phyloP scores from a whole-genome alignment of 352 stramenopile species.

The Pythium dissimile region DNA sequence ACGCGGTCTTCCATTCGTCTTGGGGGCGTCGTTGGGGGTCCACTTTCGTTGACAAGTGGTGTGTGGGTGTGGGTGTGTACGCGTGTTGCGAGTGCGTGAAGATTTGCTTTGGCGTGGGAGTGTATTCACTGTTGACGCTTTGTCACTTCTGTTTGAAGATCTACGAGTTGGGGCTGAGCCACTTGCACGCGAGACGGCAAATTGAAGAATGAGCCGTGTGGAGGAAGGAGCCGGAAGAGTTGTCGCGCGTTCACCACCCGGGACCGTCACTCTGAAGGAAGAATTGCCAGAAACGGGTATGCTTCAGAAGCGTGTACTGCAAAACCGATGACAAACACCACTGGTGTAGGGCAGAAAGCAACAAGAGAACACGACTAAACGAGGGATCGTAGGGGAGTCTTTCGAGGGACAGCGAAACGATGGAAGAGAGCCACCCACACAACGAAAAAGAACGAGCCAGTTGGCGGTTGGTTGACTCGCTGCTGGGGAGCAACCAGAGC shows the following conservation, averaged over 20 bases:
- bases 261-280: constrained; percentile 18
- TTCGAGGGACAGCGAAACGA: constrained; percentile 5
- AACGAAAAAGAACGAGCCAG: not conserved
- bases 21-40: not conserved
- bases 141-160: no score
- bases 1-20: constrained; percentile 1
- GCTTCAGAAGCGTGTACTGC: not conserved
- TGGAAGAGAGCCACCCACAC: not conserved
- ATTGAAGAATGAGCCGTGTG: constrained; percentile 25
- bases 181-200: constrained; percentile 27
- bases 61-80: not conserved
- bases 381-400: not conserved
- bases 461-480: not conserved
- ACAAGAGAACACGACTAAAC: not conserved
- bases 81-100: no score
- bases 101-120: not conserved
- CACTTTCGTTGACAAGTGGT: not conserved
- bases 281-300: not conserved
- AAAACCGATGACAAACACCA: constrained; percentile 7
- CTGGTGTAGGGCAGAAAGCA: not conserved
- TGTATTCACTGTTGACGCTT: not conserved
- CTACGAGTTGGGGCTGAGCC: not conserved
- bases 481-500: no score
- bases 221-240: constrained; percentile 26
- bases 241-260: constrained; percentile 9